A percentile compares a stretch with the other conserved stretches of the same genome.
Conservation (phyloP, 306 rosid species). For the Prinsepia uniflora region DNA sequence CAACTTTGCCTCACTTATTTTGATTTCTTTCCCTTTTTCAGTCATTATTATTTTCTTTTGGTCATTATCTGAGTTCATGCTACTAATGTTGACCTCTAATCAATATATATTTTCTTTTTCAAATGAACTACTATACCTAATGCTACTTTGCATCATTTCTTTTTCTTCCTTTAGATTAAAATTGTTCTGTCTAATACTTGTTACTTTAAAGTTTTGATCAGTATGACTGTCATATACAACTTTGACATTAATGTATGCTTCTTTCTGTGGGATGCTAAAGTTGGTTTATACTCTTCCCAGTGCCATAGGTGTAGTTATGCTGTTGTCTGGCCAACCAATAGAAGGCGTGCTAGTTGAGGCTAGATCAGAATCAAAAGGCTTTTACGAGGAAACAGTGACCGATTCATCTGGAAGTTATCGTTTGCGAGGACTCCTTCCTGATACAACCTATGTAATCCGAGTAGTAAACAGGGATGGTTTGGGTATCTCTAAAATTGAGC, state of each 20-base stretch:
- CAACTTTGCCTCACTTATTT: not conserved
- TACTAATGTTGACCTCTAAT: not conserved
- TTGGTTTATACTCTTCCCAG: constrained; percentile 44
- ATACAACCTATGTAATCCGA: constrained; percentile 63
- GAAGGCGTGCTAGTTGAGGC: constrained; percentile 95
- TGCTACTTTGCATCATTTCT: constrained; percentile 17
- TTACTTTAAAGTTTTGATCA: not conserved
- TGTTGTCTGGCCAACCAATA: constrained; percentile 90
- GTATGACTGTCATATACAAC: not conserved
- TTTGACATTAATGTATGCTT: not conserved
- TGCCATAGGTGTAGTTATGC: constrained; percentile 70
- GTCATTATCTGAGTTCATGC: not conserved
- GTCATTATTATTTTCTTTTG: not conserved
- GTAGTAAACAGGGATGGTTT: constrained; percentile 60
- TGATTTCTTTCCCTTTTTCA: not conserved
- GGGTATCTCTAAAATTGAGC: constrained; percentile 63
- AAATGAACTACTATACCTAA: not conserved
- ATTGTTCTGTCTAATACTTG: not conserved
- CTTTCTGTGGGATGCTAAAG: constrained; percentile 34
- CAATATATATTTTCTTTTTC: not conserved
- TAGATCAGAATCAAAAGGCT: constrained; percentile 82
- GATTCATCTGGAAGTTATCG: constrained; percentile 85
- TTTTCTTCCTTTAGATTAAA: not conserved
- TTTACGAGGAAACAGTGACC: constrained; percentile 88
- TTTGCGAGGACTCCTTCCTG: constrained; percentile 91